These are phyloP conservation scores for Mycena indigotica DNA, from an alignment of 768 basidiomycete species.

Conservation along the genomic window DNA sequence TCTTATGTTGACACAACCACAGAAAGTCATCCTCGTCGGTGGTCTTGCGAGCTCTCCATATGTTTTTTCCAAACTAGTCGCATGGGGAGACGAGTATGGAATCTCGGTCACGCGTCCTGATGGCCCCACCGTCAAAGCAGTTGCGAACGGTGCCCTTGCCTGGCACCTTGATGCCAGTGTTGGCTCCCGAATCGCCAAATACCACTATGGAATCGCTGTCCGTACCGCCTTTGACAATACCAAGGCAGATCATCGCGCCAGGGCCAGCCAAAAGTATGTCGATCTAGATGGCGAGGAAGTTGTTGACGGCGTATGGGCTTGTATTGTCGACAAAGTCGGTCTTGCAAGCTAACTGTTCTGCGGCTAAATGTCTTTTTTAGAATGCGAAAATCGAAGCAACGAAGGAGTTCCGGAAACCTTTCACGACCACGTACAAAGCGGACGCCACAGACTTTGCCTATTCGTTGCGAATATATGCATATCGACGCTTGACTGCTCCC, in stretches of 20 bases:
- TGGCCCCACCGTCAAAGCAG: constrained; percentile 29
- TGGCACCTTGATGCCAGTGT: constrained; percentile 33
- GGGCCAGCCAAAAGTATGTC: constrained; percentile 3
- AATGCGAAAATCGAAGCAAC: constrained; percentile 12
- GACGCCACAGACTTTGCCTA: neutral
- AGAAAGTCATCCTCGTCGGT: constrained; percentile 34
- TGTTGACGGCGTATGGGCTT: constrained; percentile 21
- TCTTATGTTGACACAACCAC: too few species aligned
- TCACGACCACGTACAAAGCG: neutral
- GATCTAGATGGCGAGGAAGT: constrained; percentile 8
- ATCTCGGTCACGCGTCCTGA: constrained; percentile 28
- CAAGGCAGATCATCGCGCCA: constrained; percentile 17
- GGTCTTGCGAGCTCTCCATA: constrained; percentile 33
- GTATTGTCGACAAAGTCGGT: constrained; percentile 28
- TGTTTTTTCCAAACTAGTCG: constrained; percentile 26
- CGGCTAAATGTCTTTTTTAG: neutral
- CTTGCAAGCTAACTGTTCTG: neutral
- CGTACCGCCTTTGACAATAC: constrained; percentile 4
- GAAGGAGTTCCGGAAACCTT: neutral
- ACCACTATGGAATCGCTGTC: constrained; percentile 28
- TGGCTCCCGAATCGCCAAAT: constrained; percentile 25
- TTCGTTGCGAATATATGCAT: constrained; percentile 13
- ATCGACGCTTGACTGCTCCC: constrained; percentile 14
- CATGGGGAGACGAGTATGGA: constrained; percentile 23
- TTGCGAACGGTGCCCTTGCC: constrained; percentile 32